Evolutionary conservation across 1,284 basidiomycete genomes (phyloP).

Genomic region (Austroboletus rostrupii): DNA sequence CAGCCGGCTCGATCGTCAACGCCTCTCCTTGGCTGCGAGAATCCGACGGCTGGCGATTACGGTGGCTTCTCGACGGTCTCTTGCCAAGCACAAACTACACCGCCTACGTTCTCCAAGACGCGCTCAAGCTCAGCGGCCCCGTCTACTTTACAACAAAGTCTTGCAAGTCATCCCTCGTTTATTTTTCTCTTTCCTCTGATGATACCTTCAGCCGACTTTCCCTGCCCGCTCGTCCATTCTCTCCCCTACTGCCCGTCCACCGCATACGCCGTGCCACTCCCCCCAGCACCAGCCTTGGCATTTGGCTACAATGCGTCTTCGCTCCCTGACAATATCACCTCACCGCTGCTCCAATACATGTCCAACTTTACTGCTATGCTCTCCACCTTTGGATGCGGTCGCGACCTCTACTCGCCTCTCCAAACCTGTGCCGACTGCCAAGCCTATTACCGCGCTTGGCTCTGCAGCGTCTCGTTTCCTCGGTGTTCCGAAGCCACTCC

Average conservation of each 20-base stretch:
- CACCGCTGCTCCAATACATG: slow-evolving; percentile 54
- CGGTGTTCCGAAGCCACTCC: slow-evolving; percentile 55
- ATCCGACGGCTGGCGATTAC: slow-evolving; percentile 55
- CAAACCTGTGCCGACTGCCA: slow-evolving; percentile 77
- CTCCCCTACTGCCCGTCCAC: slow-evolving; percentile 73
- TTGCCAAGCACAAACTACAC: slow-evolving; percentile 69
- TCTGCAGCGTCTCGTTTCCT: slow-evolving; percentile 70
- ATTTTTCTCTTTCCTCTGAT: neutral
- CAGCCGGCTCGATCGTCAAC: slow-evolving; percentile 36
- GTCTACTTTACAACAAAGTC: slow-evolving; percentile 70
- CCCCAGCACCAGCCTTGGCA: slow-evolving; percentile 38
- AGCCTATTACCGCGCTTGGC: slow-evolving; percentile 71
- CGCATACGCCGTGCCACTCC: slow-evolving; percentile 68
- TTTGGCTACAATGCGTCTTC: slow-evolving; percentile 47
- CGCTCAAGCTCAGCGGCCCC: slow-evolving; percentile 54
- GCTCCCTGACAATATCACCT: slow-evolving; percentile 48
- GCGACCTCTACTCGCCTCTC: slow-evolving; percentile 77
- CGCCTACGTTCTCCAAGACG: slow-evolving; percentile 53
- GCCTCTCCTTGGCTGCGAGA: slow-evolving; percentile 54
- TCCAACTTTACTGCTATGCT: slow-evolving; percentile 74
- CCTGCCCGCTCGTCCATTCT: slow-evolving; percentile 68
- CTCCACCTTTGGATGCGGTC: slow-evolving; percentile 71
- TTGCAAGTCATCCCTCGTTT: slow-evolving; percentile 35
- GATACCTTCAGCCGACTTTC: slow-evolving; percentile 47
- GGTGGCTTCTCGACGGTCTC: slow-evolving; percentile 62